Evolutionary conservation across 2,329 filamentous ascomycete species (phyloP).

Genomic region (Nannizziopsis arthrosporioides): DNA sequence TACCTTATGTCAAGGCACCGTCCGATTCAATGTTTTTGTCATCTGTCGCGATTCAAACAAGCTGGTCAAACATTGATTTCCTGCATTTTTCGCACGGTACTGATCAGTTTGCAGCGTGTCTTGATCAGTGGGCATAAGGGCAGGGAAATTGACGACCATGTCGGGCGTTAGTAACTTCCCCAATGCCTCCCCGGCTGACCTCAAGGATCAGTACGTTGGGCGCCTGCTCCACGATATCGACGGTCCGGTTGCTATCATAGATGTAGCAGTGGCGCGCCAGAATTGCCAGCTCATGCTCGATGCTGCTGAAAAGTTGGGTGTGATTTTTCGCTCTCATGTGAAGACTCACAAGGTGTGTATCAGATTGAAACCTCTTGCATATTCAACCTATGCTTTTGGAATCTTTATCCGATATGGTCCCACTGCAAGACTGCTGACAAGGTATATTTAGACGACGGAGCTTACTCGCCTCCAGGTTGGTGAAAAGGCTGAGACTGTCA

Average conservation of each 20-base stretch:
- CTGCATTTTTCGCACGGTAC: background rate
- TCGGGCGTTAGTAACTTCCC: constrained; percentile 15
- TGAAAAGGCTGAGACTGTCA: constrained; percentile 37
- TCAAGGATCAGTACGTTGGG: constrained; percentile 41
- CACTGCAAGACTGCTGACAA: constrained; percentile 4
- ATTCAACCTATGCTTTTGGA: background rate
- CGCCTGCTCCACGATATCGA: constrained; percentile 48
- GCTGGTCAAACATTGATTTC: too few species aligned
- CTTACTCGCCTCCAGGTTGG: constrained; percentile 58
- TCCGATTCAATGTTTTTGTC: too few species aligned
- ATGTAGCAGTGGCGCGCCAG: constrained; percentile 50
- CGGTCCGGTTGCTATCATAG: constrained; percentile 55
- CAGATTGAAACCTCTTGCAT: background rate
- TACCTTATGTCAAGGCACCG: too few species aligned
- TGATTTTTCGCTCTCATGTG: constrained; percentile 63
- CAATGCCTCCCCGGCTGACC: constrained; percentile 11
- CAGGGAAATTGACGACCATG: constrained; percentile 5
- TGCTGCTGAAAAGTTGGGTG: constrained; percentile 45
- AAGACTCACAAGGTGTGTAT: constrained; percentile 59
- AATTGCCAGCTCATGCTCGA: constrained; percentile 63
- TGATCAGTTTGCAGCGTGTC: background rate
- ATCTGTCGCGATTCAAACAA: too few species aligned
- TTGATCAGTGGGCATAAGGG: too few species aligned
- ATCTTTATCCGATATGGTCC: background rate
- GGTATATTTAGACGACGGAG: constrained; percentile 43